Evolutionary conservation across 495 filamentous ascomycete genomes (phyloP).

Genomic region (Collariella sp.): DNA sequence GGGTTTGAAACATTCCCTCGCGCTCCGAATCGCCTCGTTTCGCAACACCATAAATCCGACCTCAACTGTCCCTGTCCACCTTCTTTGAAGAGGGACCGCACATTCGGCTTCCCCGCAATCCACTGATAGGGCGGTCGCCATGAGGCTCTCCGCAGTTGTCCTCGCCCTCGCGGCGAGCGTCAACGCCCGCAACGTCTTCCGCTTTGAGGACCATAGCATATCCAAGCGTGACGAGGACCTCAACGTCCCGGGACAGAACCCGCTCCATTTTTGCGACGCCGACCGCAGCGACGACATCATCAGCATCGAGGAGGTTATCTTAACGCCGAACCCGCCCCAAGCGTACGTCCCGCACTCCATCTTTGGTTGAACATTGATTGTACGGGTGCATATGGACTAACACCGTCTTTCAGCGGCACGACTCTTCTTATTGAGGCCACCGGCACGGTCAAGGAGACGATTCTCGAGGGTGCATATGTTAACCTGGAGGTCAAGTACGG

Average conservation of each 20-base stretch:
- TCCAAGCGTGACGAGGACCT: conserved; percentile 32
- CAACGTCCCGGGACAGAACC: conserved; percentile 65
- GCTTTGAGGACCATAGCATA: conserved; percentile 25
- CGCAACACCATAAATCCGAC: neutral
- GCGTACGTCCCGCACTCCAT: conserved; percentile 51
- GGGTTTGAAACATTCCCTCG: neutral
- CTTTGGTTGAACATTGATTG: neutral
- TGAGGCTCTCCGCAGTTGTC: conserved; percentile 37
- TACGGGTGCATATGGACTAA: neutral
- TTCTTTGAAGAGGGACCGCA: neutral
- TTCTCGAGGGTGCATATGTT: conserved; percentile 72
- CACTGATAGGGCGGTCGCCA: conserved; percentile 17
- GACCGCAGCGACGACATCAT: conserved; percentile 56
- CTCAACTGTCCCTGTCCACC: neutral
- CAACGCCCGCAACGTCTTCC: conserved; percentile 35
- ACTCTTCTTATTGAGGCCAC: conserved; percentile 69
- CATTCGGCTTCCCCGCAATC: conserved; percentile 3
- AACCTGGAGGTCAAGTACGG: conserved; percentile 86
- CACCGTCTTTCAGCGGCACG: conserved; percentile 51
- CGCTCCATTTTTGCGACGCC: conserved; percentile 61
- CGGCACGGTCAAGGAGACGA: conserved; percentile 57
- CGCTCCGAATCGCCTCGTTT: neutral
- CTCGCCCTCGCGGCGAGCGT: conserved; percentile 33
- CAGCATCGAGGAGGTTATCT: conserved; percentile 65
- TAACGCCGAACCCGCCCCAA: conserved; percentile 77